phyloP scores from a whole-genome alignment of 345 rosid species.

The Noccaea caerulescens region DNA sequence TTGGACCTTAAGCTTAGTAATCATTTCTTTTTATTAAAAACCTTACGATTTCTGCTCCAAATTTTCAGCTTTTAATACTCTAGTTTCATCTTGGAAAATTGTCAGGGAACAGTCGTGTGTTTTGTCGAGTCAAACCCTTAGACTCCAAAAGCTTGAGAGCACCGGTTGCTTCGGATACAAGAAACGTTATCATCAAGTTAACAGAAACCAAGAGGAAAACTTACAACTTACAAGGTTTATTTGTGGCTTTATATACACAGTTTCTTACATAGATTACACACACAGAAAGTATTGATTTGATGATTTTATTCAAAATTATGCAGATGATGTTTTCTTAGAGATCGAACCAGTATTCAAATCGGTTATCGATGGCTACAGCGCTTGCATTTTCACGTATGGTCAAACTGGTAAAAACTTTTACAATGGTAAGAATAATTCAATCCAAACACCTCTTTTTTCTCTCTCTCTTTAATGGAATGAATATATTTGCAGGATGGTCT shows the following conservation, averaged over 20 bases:
- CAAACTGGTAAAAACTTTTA: constrained; percentile 85
- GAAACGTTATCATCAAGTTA: constrained; percentile 51
- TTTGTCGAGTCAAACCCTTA: constrained; percentile 71
- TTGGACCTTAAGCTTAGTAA: constrained; percentile 73
- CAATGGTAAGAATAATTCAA: constrained; percentile 58
- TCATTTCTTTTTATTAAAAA: too few relatives aligned
- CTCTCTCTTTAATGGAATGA: neutral
- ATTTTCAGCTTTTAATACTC: neutral
- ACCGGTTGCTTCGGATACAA: constrained; percentile 55
- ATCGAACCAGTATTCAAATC: constrained; percentile 81
- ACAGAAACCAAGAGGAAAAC: constrained; percentile 52
- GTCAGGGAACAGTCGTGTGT: constrained; percentile 78
- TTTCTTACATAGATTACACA: too few relatives aligned
- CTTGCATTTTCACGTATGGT: constrained; percentile 80
- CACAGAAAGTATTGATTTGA: too few relatives aligned
- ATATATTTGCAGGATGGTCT: constrained; percentile 64
- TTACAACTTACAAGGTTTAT: constrained; percentile 82
- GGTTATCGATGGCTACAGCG: constrained; percentile 80
- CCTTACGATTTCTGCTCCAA: too few relatives aligned
- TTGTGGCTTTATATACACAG: too few relatives aligned
- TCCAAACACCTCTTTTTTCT: neutral
- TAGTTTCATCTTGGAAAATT: constrained; percentile 2
- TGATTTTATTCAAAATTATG: constrained; percentile 33
- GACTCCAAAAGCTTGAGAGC: constrained; percentile 41
- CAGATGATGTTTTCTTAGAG: constrained; percentile 79